Base-by-base conservation (phyloP, 345 rosid genomes). In the Syzygium grande region DNA sequence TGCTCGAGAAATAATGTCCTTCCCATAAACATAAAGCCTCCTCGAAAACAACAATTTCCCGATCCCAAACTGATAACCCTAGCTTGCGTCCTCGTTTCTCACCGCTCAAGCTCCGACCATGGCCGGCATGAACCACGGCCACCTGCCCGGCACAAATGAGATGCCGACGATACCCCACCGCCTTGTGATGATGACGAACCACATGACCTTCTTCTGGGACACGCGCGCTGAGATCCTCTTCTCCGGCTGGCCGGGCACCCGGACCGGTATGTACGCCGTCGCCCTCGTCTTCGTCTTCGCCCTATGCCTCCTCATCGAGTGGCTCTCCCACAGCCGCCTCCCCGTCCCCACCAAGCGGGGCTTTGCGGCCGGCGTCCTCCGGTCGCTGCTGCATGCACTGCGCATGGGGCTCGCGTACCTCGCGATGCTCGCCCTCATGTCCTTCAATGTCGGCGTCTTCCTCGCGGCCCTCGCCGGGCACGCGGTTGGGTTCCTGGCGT, bases 401-500 rank as follows among this genome's bases (percentile, higher is more conserved):
- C 92, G 93, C 87, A 90, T 92, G 63, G 95, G 98, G 4, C 88
- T 96, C 11, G 92, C 92, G 17, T 95, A 93, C 89, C 27, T 93
- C 87, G 95, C 95, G 22, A 96, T 97, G 99, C 89, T 97, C 52
- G 96, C 98, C 2, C 86, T 96, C 78, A 97, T 97, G 99, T 96
- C 99, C 14, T 96, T 96, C 84, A 95, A 97, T 54, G 96, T 88
- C 2, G 98, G 98, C 8, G 94, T 96, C 59, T 94, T 95, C 83
- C 51, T 96, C 56, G 96, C 54, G 9, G 96, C 98, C 30, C 91
- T 96, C 25, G 93, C 91, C 8, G 99, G 99, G 0, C 98, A 92
- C 87, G 79, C 88, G 34, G 73, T 94, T 10, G 99, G 99, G 22
- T 95, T 95, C 86, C 86, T 95, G n/a, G 7, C 94, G 15, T 97